phyloP scores from a whole-genome alignment of 2,329 filamentous ascomycete genomes.

The Ampelomyces quisqualis region DNA sequence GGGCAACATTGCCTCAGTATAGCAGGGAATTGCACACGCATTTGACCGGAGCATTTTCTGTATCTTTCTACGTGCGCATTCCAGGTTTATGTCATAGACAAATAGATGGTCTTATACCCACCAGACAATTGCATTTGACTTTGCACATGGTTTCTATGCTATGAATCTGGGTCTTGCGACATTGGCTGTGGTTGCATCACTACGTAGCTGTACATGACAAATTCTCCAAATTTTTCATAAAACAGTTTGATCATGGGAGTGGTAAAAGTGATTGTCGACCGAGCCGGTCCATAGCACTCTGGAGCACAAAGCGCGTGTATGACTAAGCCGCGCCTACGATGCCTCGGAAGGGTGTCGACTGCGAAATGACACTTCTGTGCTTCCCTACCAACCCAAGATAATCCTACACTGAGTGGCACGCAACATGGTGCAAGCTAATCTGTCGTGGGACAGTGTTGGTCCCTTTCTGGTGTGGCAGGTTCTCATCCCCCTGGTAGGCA shows the following conservation, averaged over 20 bases:
- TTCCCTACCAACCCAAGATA: no score
- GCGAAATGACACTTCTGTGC: no score
- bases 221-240: conserved; percentile 1
- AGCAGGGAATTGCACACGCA: no score
- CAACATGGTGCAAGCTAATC: conserved; percentile 26
- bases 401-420: conserved; percentile 2
- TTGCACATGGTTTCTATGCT: no score
- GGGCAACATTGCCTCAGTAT: conserved; percentile 5
- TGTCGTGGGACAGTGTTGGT: conserved; percentile 35
- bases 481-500: conserved; percentile 34
- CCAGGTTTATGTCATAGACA: conserved; percentile 1
- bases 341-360: no score
- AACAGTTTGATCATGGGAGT: not conserved
- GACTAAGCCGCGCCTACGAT: no score
- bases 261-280: no score
- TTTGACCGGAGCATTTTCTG: conserved; percentile 1
- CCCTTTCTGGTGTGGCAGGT: conserved; percentile 42
- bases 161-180: no score
- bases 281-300: no score
- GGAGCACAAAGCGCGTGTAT: no score
- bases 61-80: conserved; percentile 4
- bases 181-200: no score
- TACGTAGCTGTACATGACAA: no score
- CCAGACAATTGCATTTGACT: conserved; percentile 7
- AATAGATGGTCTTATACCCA: conserved; percentile 17